Conservation (phyloP, 2,329 filamentous ascomycete genomes). For the Malbranchea cinnamomea region DNA sequence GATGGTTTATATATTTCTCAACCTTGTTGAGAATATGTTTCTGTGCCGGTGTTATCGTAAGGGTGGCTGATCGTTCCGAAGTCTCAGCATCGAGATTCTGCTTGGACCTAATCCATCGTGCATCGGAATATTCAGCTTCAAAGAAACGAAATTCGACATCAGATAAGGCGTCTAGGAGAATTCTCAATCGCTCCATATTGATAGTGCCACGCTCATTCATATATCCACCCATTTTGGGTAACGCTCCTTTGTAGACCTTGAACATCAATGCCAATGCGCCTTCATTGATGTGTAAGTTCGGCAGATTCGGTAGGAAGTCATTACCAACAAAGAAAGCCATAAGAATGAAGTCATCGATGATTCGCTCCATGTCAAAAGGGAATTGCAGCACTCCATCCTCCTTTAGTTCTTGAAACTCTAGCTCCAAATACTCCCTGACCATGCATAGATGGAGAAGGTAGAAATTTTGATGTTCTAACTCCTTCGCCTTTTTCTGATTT, state of each 20-base stretch:
- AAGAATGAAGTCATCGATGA: conserved; percentile 98
- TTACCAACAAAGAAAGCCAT: conserved; percentile 99
- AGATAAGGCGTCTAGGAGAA: conserved; percentile 68
- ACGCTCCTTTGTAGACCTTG: conserved; percentile 78
- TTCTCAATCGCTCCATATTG: conserved; percentile 63
- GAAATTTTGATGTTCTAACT: conserved; percentile 97
- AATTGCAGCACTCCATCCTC: conserved; percentile 56
- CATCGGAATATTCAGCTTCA: conserved; percentile 74
- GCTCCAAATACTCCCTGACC: conserved; percentile 87
- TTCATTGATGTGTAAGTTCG: conserved; percentile 95
- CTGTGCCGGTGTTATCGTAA: conserved; percentile 65
- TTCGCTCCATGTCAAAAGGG: conserved; percentile 79
- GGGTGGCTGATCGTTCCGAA: conserved; percentile 42
- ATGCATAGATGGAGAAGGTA: conserved; percentile 95
- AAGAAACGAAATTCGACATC: conserved; percentile 89
- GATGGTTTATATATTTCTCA: conserved; percentile 65
- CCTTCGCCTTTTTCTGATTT: conserved; percentile 78
- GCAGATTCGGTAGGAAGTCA: conserved; percentile 94
- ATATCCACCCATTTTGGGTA: conserved; percentile 80
- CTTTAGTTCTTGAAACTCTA: conserved; percentile 91
- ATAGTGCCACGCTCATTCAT: conserved; percentile 93
- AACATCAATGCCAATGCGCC: conserved; percentile 96
- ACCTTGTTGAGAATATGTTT: conserved; percentile 69
- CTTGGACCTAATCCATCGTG: conserved; percentile 85
- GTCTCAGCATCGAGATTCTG: conserved; percentile 54